Conservation (phyloP, 2,329 filamentous ascomycete species). For the Pseudocercospora fijiensis region DNA sequence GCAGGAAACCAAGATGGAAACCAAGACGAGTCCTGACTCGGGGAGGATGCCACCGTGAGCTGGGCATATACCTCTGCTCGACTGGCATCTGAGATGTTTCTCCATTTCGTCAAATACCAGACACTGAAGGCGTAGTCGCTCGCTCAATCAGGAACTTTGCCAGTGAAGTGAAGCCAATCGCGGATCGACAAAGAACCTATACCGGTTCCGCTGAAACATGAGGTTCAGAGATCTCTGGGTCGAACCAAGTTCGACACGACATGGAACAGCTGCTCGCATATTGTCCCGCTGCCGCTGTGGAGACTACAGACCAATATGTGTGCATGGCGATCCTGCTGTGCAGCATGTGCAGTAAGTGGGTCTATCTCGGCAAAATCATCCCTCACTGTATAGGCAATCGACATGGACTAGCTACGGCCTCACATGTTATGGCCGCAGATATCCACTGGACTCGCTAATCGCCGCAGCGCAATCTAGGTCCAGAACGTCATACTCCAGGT, state of each 20-base stretch:
- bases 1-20: not conserved
- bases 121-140: not conserved
- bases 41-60: not conserved
- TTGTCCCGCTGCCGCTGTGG: not conserved
- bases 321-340: conserved; percentile 8
- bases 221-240: not conserved
- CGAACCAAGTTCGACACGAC: not conserved
- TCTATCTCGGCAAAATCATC: not conserved
- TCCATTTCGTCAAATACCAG: not conserved
- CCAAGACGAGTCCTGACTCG: not conserved
- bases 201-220: conserved; percentile 15
- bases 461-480: not conserved
- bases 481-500: not conserved
- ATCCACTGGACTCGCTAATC: not conserved
- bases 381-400: not conserved
- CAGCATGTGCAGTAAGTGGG: conserved; percentile 1
- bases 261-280: conserved; percentile 4
- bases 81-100: conserved; percentile 1
- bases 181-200: not conserved
- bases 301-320: not conserved
- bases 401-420: not conserved
- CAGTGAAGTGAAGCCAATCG: not conserved
- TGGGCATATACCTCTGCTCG: not conserved
- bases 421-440: conserved; percentile 7
- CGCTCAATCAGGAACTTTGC: not conserved